Evolutionary conservation across 2,329 filamentous ascomycete genomes (phyloP), one percentile per base, ranked within the genome.

Genomic region (Sporothrix phasma): DNA sequence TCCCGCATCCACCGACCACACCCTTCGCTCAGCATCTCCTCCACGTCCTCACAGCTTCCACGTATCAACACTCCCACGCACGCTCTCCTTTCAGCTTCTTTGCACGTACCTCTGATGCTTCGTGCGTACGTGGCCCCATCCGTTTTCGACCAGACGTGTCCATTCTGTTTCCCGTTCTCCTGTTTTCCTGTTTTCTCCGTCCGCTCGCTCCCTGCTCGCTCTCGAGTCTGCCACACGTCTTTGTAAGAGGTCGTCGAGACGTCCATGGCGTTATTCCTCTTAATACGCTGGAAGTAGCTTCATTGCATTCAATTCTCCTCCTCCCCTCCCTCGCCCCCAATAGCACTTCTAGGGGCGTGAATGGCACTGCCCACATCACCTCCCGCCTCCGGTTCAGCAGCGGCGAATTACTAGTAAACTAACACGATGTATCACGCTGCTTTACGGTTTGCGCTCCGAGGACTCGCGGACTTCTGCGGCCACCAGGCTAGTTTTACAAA

Each of bases 401-500:
- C 43, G 24, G 34, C 61, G 54, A 54, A 45, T 17, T 54, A 54
- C 26, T 24, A 54, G 47, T n/a, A 34, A 54, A 47, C 61, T 54
- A 47, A 39, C 29, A 39, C 37, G 39, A 39, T 34, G 34, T 26
- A 47, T 22, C n/a, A 19, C 26, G 15, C 7, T n/a, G 31, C 8
- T 10, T 13, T 6, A 8, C 39, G 51, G 10, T 54, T 34, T 34
- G 34, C 17, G 49, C 19, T 37, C 49, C n/a, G n/a, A 22, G 49
- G n/a, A 29, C 53, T 39, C 34, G 31, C n/a, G 53, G 19, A 34
- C 17, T 6, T 24, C 29, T 7, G 17, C 17, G 29, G 17, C 29
- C 29, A 26, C 29, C n/a, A 4, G 47, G 26, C 39, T 17, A 51
- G n/a, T n/a, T 8, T 51, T 26, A 31, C 13, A 22, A 3, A n/a